Percentiles rank a stretch among this genome's conserved stretches.
phyloP scores from a whole-genome alignment of 2,329 filamentous ascomycete genomes.

The Zymoseptoria passerinii region DNA sequence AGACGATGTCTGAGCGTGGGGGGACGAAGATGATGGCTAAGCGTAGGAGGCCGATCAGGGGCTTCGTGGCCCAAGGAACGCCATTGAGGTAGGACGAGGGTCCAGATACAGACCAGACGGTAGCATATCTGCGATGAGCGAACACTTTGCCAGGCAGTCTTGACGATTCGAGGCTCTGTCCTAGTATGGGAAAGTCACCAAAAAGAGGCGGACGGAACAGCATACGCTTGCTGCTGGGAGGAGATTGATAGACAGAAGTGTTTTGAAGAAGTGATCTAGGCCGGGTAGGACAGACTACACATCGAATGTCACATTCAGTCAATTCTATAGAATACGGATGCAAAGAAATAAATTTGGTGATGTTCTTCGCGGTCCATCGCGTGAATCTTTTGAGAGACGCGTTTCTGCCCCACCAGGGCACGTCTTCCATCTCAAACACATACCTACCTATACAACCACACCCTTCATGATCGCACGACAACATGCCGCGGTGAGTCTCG shows the following conservation, averaged over 20 bases:
- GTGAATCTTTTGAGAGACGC: not conserved
- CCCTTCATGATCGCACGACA: not conserved
- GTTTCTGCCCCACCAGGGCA: not conserved
- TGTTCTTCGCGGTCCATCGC: not conserved
- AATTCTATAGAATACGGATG: not conserved
- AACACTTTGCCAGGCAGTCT: not conserved
- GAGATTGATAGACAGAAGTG: not conserved
- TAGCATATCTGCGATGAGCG: not conserved
- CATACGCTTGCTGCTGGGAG: not conserved
- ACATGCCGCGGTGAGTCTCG: slow-evolving; percentile 10
- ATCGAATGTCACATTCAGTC: too few relatives aligned
- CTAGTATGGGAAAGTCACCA: not conserved
- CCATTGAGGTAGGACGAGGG: too few relatives aligned
- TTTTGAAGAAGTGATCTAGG: not conserved
- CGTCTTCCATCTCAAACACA: not conserved
- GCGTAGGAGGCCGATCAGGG: too few relatives aligned
- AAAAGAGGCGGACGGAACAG: not conserved
- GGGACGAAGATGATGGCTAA: too few relatives aligned
- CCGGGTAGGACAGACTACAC: not conserved
- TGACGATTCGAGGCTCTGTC: not conserved
- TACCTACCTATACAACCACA: not conserved
- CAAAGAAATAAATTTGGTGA: not conserved
- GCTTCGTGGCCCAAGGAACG: too few relatives aligned
- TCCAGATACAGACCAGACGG: too few relatives aligned
- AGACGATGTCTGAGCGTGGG: too few relatives aligned